A percentile compares a stretch with the other conserved stretches of the same genome.
Conservation (phyloP, 2,329 filamentous ascomycete species). For the Arthrinium puccinioides region DNA sequence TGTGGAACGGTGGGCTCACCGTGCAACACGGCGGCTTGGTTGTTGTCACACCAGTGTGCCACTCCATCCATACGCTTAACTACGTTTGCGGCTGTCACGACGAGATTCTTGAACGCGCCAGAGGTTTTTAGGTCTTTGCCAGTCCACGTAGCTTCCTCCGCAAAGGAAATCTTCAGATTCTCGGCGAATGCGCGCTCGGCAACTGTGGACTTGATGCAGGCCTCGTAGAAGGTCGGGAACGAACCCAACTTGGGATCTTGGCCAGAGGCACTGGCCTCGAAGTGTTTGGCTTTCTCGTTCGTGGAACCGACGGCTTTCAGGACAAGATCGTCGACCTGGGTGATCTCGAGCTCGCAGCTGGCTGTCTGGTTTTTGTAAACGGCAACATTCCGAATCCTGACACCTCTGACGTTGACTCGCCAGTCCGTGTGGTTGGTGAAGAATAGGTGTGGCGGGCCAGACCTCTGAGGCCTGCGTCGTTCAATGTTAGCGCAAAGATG, state of each 20-base stretch:
- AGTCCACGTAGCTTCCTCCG: slow-evolving; percentile 16
- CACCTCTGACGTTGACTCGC: slow-evolving; percentile 10
- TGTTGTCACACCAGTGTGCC: slow-evolving; percentile 19
- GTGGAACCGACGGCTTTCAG: not conserved
- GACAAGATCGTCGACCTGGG: slow-evolving; percentile 20
- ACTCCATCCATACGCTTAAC: slow-evolving; percentile 21
- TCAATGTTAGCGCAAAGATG: too few species aligned
- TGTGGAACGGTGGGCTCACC: slow-evolving; percentile 3
- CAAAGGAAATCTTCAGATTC: slow-evolving; percentile 17
- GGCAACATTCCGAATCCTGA: slow-evolving; percentile 16
- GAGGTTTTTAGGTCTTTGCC: slow-evolving; percentile 10
- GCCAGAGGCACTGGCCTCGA: slow-evolving; percentile 6
- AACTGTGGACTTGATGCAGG: slow-evolving; percentile 12
- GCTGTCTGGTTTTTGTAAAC: slow-evolving; percentile 7
- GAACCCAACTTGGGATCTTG: slow-evolving; percentile 4
- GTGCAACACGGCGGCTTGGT: slow-evolving; percentile 9
- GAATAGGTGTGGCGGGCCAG: slow-evolving; percentile 12
- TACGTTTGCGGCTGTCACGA: slow-evolving; percentile 12
- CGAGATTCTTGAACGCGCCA: slow-evolving; percentile 14
- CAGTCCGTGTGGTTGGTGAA: slow-evolving; percentile 14
- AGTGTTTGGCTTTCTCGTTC: not conserved
- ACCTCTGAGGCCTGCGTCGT: slow-evolving; percentile 10
- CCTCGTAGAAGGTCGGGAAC: slow-evolving; percentile 18
- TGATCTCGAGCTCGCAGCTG: slow-evolving; percentile 14
- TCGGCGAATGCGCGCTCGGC: slow-evolving; percentile 14